Conservation (phyloP, 2,329 filamentous ascomycete genomes). For the Ustilaginoidea virens region DNA sequence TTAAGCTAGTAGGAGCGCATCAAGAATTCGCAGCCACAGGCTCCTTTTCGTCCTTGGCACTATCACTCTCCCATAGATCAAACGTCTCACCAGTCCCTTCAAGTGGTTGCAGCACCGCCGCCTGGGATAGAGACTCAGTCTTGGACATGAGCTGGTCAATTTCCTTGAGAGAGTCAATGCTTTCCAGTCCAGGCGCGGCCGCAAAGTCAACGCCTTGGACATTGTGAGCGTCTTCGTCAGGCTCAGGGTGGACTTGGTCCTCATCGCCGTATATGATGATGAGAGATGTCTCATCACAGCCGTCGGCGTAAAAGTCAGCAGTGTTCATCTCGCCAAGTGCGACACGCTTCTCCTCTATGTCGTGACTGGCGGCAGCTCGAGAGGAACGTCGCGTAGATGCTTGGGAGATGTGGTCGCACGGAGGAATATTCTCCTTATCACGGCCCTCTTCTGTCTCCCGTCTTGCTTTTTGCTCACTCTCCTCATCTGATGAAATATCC, state of each 20-base stretch:
- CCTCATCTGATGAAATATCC: conserved; percentile 83
- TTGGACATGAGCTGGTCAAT: conserved; percentile 23
- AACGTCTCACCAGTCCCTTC: conserved; percentile 46
- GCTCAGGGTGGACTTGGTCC: conserved; percentile 20
- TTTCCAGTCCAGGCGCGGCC: conserved; percentile 9
- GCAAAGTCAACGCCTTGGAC: conserved; percentile 7
- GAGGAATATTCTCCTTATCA: conserved; percentile 90
- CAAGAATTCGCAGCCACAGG: conserved; percentile 11
- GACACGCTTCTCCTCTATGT: conserved; percentile 46
- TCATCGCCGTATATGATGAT: conserved; percentile 48
- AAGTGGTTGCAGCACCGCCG: conserved; percentile 35
- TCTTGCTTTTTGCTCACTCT: conserved; percentile 40
- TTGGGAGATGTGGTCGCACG: conserved; percentile 47
- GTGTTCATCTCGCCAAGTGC: conserved; percentile 54
- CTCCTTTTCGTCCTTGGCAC: conserved; percentile 41
- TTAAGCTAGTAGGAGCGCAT: too few relatives aligned
- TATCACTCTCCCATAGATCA: conserved; percentile 57
- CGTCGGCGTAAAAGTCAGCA: conserved; percentile 51
- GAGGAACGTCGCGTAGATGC: conserved; percentile 24
- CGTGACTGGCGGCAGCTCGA: conserved; percentile 32
- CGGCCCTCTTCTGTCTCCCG: conserved; percentile 41
- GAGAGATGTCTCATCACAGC: conserved; percentile 46
- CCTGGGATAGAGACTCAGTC: conserved; percentile 23
- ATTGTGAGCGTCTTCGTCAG: conserved; percentile 5
- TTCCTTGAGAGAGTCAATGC: conserved; percentile 8